A percentile compares a stretch with the other conserved stretches of the same genome.
These are phyloP conservation scores for Thermomucor indicae-seudaticae DNA, from an alignment of 371 early-diverging fungal genomes.

Conservation along the genomic window DNA sequence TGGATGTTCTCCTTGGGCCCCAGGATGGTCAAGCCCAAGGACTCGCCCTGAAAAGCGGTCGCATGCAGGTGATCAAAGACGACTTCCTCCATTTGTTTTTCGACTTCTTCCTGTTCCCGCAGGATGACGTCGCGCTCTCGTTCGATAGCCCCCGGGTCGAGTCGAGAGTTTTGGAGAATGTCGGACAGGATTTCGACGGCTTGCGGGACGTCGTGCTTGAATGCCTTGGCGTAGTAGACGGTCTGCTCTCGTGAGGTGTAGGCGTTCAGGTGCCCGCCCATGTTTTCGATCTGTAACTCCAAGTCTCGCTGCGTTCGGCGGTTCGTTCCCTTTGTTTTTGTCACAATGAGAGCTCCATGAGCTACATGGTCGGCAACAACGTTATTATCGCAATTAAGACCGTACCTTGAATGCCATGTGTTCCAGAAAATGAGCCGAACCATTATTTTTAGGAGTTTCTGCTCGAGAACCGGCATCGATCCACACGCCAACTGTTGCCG, in stretches of 20 bases:
- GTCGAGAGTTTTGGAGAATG: slow-evolving; percentile 88
- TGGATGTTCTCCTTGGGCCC: slow-evolving; percentile 92
- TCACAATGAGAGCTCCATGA: background rate
- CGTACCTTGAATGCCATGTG: slow-evolving; percentile 98
- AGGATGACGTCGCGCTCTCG: slow-evolving; percentile 94
- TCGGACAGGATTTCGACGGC: slow-evolving; percentile 93
- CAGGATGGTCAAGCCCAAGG: slow-evolving; percentile 92
- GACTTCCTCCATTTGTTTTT: slow-evolving; percentile 94
- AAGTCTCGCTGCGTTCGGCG: slow-evolving; percentile 83
- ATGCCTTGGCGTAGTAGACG: slow-evolving; percentile 94
- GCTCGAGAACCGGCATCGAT: slow-evolving; percentile 96
- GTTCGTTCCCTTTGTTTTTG: slow-evolving; percentile 74
- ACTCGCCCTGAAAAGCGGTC: slow-evolving; percentile 87
- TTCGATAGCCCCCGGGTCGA: slow-evolving; percentile 78
- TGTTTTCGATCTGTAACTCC: slow-evolving; percentile 93
- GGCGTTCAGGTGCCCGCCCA: slow-evolving; percentile 97
- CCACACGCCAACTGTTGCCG: slow-evolving; percentile 98
- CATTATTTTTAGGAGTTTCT: slow-evolving; percentile 88
- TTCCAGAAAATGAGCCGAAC: slow-evolving; percentile 96
- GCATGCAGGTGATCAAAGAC: slow-evolving; percentile 81
- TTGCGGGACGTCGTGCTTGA: slow-evolving; percentile 80
- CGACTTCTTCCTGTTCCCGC: slow-evolving; percentile 94
- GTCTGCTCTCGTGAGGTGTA: slow-evolving; percentile 98
- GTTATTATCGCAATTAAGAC: background rate
- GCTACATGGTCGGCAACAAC: background rate